Evolutionary conservation across 345 rosid genomes (phyloP).

Genomic region (Salix suchowensis): DNA sequence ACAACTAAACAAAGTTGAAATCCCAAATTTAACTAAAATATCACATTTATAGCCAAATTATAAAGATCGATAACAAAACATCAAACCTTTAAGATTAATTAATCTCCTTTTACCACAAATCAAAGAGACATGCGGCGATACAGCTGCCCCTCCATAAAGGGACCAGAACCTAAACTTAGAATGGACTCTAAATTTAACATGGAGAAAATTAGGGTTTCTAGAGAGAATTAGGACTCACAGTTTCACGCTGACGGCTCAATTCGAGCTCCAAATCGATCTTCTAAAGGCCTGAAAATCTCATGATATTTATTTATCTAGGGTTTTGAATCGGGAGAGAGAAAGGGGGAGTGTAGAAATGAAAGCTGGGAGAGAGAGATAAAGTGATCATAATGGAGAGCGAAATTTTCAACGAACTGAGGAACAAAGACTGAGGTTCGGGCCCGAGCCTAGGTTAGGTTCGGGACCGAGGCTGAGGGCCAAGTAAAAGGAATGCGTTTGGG

Average conservation of each 20-base stretch:
- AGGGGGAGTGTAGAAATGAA: background rate
- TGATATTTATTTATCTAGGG: background rate
- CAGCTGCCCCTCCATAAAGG: constrained; percentile 11
- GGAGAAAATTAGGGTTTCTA: constrained; percentile 40
- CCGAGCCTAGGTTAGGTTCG: background rate
- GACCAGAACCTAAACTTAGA: background rate
- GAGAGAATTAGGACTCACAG: constrained; percentile 33
- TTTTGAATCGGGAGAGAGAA: background rate
- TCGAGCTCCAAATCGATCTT: constrained; percentile 28
- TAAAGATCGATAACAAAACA: constrained; percentile 21
- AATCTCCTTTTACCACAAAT: background rate
- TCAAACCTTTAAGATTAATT: background rate
- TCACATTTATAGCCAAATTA: background rate
- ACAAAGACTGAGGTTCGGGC: background rate
- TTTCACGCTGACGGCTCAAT: constrained; percentile 19
- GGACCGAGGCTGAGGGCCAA: background rate
- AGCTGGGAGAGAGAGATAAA: background rate
- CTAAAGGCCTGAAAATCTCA: background rate
- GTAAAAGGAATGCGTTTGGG: too few relatives aligned
- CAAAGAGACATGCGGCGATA: constrained; percentile 10
- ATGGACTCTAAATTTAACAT: background rate
- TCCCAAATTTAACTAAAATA: background rate
- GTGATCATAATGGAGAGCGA: background rate
- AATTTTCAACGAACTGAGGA: too few relatives aligned
- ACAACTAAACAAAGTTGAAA: background rate